Conservation (phyloP, 257 asterid genomes). For the Buddleja alternifolia region DNA sequence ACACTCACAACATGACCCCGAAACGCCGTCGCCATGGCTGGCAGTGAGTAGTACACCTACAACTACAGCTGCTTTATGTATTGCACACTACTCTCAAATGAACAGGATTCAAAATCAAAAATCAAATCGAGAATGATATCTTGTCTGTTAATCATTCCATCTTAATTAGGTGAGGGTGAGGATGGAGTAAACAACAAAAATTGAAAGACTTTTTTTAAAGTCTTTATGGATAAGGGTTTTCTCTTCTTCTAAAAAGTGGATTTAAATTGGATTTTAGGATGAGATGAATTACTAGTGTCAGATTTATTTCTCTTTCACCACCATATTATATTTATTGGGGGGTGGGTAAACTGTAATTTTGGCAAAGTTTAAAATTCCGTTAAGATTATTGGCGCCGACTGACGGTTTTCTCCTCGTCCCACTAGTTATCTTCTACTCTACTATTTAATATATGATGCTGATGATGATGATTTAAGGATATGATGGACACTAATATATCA, state of each 20-base stretch:
- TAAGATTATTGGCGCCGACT: neutral
- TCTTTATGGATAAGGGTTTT: conserved; percentile 14
- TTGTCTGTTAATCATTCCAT: conserved; percentile 19
- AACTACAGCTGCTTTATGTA: conserved; percentile 18
- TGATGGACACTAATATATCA: too few species aligned
- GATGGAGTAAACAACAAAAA: conserved; percentile 11
- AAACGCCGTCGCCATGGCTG: conserved; percentile 48
- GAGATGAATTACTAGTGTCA: conserved; percentile 10
- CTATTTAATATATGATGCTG: neutral
- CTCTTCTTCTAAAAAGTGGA: neutral
- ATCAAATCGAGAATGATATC: conserved; percentile 21
- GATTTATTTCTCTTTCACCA: neutral
- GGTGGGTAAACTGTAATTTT: neutral
- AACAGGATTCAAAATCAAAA: conserved; percentile 12
- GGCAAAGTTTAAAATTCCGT: conserved; percentile 13
- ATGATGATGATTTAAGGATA: too few species aligned
- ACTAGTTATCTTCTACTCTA: too few species aligned
- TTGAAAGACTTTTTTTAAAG: too few species aligned
- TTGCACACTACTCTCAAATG: neutral
- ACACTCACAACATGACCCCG: conserved; percentile 31
- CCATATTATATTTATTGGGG: neutral
- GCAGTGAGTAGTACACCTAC: too few species aligned
- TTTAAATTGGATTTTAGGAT: neutral
- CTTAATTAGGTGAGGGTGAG: neutral
- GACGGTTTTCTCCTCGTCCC: neutral